These are phyloP conservation scores for Mycosphaerella sp. DNA, from an alignment of 2,329 filamentous ascomycete species.

Conservation along the genomic window DNA sequence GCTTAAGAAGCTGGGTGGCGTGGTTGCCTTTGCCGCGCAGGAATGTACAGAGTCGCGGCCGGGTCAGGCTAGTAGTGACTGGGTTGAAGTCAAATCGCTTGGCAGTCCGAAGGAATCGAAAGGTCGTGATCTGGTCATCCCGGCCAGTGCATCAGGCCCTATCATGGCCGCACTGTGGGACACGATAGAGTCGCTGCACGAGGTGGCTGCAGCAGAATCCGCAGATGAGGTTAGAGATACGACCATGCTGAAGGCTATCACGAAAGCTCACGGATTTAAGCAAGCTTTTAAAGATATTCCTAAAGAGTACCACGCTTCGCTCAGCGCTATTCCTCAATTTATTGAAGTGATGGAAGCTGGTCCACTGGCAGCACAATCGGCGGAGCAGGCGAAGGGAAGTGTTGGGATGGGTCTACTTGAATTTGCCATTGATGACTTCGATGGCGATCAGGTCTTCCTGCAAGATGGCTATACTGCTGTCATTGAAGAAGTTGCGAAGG, in stretches of 20 bases:
- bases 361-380: slow-evolving; percentile 24
- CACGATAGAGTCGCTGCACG: slow-evolving; percentile 19
- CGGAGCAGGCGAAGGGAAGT: slow-evolving; percentile 14
- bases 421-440: slow-evolving; percentile 25
- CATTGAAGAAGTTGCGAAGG: slow-evolving; percentile 20
- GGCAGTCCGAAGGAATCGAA: neutral
- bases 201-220: slow-evolving; percentile 9
- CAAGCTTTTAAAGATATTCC: slow-evolving; percentile 16
- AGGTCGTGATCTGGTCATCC: slow-evolving; percentile 15
- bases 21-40: slow-evolving; percentile 16
- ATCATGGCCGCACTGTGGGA: slow-evolving; percentile 19
- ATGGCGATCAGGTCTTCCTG: slow-evolving; percentile 26
- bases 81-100: neutral
- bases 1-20: slow-evolving; percentile 14
- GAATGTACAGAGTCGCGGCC: neutral
- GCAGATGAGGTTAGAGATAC: slow-evolving; percentile 15
- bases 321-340: slow-evolving; percentile 21
- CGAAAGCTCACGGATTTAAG: slow-evolving; percentile 7
- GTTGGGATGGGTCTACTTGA: slow-evolving; percentile 22
- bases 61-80: neutral
- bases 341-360: slow-evolving; percentile 25
- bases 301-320: slow-evolving; percentile 13
- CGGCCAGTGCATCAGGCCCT: slow-evolving; percentile 10
- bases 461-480: slow-evolving; percentile 25
- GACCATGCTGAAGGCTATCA: slow-evolving; percentile 19